These are phyloP conservation scores for Zymoseptoria ardabiliae DNA, from an alignment of 2,329 filamentous ascomycete genomes.

Conservation along the genomic window DNA sequence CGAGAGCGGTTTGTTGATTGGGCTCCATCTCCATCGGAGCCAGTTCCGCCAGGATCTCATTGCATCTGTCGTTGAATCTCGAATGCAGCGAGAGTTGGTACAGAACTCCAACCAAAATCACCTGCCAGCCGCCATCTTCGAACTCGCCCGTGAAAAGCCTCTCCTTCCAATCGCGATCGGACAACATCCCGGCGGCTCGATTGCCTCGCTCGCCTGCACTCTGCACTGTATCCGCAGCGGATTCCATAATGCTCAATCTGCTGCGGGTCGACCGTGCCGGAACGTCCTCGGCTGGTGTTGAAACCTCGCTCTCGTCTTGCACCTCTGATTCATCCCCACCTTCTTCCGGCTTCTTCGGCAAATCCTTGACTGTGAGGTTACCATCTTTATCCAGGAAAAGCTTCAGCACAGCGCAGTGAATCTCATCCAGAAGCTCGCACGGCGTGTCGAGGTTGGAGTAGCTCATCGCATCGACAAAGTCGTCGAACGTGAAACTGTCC, in stretches of 20 bases:
- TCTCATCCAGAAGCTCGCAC: constrained; percentile 80
- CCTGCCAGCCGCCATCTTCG: constrained; percentile 79
- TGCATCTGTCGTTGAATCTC: constrained; percentile 62
- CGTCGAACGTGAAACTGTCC: constrained; percentile 96
- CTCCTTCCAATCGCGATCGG: constrained; percentile 75
- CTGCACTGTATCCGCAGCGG: constrained; percentile 51
- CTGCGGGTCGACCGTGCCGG: constrained; percentile 76
- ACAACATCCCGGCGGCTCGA: constrained; percentile 68
- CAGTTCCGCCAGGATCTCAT: constrained; percentile 72
- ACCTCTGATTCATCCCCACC: constrained; percentile 65
- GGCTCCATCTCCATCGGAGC: constrained; percentile 71
- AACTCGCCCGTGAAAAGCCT: constrained; percentile 78
- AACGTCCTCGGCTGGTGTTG: constrained; percentile 60
- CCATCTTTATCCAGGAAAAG: constrained; percentile 74
- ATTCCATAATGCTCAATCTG: constrained; percentile 64
- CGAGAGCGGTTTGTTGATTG: constrained; percentile 63
- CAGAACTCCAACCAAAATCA: constrained; percentile 79
- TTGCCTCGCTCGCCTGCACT: constrained; percentile 39
- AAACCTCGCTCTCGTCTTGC: constrained; percentile 48
- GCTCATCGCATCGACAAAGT: constrained; percentile 82
- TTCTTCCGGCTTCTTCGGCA: constrained; percentile 65
- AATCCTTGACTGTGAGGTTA: constrained; percentile 58
- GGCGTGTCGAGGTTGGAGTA: constrained; percentile 61
- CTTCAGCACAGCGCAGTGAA: constrained; percentile 87
- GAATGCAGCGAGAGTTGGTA: constrained; percentile 76